Conservation (phyloP, 176 grass and related monocot species). For the Otatea glauca region DNA sequence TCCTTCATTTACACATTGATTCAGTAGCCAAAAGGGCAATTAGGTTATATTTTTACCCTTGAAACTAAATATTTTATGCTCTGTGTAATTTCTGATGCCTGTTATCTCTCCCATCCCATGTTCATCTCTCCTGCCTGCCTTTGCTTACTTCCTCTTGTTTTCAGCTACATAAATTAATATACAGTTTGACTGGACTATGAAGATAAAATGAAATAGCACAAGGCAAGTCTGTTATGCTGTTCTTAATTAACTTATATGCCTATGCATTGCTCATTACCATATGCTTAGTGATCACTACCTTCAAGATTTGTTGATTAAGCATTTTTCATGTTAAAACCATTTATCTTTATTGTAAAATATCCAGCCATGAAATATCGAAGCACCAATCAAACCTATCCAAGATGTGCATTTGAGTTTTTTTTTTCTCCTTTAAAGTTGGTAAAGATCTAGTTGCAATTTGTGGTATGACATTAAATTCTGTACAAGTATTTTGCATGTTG, state of each 20-base stretch:
- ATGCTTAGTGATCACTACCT: background rate
- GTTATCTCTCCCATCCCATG: background rate
- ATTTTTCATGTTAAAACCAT: background rate
- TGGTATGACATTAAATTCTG: constrained; percentile 18
- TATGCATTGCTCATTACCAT: background rate
- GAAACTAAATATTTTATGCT: background rate
- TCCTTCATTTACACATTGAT: background rate
- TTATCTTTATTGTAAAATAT: constrained; percentile 1
- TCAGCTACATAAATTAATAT: background rate
- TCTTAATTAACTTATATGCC: constrained; percentile 10
- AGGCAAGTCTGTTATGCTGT: background rate
- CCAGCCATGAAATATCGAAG: background rate
- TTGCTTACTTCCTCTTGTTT: constrained; percentile 22
- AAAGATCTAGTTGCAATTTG: background rate
- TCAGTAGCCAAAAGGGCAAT: background rate
- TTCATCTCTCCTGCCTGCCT: background rate
- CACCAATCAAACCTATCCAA: background rate
- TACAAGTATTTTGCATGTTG: constrained; percentile 10
- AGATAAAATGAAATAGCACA: constrained; percentile 9
- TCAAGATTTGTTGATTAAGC: background rate
- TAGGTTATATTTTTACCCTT: background rate
- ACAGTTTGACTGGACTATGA: background rate
- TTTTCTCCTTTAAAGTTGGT: background rate
- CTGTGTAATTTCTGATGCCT: background rate
- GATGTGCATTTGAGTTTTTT: background rate